Evolutionary conservation across 768 basidiomycete genomes (phyloP), one percentile per base, ranked within the genome.

Genomic region (Naematelia encephala): DNA sequence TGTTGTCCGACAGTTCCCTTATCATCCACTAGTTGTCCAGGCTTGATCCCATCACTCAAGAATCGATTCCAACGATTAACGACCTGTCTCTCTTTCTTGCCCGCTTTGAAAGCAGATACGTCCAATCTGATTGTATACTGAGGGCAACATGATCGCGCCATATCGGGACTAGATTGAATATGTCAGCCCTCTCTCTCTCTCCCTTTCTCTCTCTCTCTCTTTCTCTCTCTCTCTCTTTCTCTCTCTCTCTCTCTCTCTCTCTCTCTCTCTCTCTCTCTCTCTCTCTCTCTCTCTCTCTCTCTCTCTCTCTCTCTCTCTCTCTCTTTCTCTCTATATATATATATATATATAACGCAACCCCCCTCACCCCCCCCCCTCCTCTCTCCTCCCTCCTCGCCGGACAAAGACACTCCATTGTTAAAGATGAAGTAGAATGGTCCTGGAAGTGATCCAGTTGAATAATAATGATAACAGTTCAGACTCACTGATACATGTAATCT

Each of bases 101-200:
- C 66, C 1, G 68, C 56, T 27, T 61, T 64, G 53, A 57, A 62
- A 45, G 61, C 62, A 23, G 48, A 26, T 51, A 61, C 66, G 51
- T 72, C 62, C 3, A 74, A 58, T 2, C 84, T 89, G 75, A 97
- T 97, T 2, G 94, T 91, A 73, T 96, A 94, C 65, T 91, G 89
- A 0, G 93, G 90, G 73, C 94, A 98, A 73, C 94, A 97, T 10
- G 91, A 87, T 4, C 78, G 74, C 62, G 80, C 82, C 76, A 93
- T 80, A 75, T 93, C 86, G 3, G 92, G 92, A 62, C 89, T 90
- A 30, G 8, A 39, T 39, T 8, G 34, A 16, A 8, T 8, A 8
- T 39, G 16, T 8, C 34, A 39, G 34, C n/a, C n/a, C n/a, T n/a
- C n/a, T n/a, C n/a, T n/a, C n/a, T n/a, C n/a, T n/a, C n/a, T n/a